phyloP scores from a whole-genome alignment of 441 rosid genomes.

The Cnidoscolus chayamansa region DNA sequence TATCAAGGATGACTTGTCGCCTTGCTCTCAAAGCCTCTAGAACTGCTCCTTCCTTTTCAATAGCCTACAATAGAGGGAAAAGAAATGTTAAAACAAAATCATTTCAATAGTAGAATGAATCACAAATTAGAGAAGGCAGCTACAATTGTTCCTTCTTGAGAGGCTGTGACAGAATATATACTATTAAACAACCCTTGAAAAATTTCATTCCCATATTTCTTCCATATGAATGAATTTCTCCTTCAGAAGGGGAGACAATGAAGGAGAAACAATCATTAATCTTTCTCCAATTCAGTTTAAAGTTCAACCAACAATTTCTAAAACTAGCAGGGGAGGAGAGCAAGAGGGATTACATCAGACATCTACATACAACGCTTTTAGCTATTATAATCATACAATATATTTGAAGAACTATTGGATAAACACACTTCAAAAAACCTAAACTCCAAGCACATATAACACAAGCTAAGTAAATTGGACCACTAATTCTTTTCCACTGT shows the following conservation, averaged over 20 bases:
- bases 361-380: neutral
- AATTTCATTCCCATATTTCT: neutral
- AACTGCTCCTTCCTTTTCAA: slow-evolving; percentile 57
- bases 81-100: neutral
- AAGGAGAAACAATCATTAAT: neutral
- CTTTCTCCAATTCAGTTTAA: neutral
- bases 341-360: too few species aligned
- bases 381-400: neutral
- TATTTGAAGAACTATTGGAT: neutral
- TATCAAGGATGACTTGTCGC: slow-evolving; percentile 90
- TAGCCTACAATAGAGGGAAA: slow-evolving; percentile 36
- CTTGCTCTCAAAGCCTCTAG: slow-evolving; percentile 60
- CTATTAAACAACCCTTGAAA: neutral
- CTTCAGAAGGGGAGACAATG: neutral
- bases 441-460: neutral
- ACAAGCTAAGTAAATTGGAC: neutral
- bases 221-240: neutral
- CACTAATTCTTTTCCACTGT: neutral
- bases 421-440: neutral
- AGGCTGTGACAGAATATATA: neutral
- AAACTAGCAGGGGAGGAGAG: too few species aligned
- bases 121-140: neutral
- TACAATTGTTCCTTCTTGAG: neutral
- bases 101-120: neutral
- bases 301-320: neutral